These are phyloP conservation scores for Echinochloa phyllopogon DNA, from an alignment of 176 grass and related monocot species.

Conservation along the genomic window DNA sequence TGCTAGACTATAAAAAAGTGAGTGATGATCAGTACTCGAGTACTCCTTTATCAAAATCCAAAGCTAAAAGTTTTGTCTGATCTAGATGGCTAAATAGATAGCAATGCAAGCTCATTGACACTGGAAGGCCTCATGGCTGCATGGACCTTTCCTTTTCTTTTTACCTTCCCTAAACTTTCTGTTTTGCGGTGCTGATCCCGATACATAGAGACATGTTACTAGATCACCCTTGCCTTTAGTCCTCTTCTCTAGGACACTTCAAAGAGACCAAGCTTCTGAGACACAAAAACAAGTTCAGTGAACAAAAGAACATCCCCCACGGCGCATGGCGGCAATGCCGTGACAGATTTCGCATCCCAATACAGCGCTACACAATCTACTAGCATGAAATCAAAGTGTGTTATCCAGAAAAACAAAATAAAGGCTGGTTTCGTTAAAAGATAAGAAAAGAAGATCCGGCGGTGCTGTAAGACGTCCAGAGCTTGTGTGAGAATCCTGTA, in stretches of 20 bases:
- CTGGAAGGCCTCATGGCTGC: constrained; percentile 55
- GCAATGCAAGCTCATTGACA: constrained; percentile 67
- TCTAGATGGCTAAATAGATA: constrained; percentile 54
- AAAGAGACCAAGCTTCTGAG: constrained; percentile 55
- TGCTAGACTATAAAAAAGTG: constrained; percentile 23
- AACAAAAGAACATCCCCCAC: constrained; percentile 48
- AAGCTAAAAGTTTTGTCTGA: constrained; percentile 60
- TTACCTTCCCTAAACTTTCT: constrained; percentile 45
- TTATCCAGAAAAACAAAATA: constrained; percentile 47
- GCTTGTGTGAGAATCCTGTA: constrained; percentile 74
- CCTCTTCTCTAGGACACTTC: constrained; percentile 44
- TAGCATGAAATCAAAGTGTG: constrained; percentile 47
- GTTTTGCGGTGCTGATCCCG: constrained; percentile 68
- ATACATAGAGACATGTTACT: constrained; percentile 51
- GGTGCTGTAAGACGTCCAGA: constrained; percentile 60
- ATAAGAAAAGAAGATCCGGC: constrained; percentile 53
- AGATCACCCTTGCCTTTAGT: constrained; percentile 46
- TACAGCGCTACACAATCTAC: constrained; percentile 32
- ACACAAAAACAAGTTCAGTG: constrained; percentile 63
- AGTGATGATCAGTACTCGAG: constrained; percentile 37
- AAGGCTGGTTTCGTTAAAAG: constrained; percentile 46
- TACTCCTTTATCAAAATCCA: constrained; percentile 50
- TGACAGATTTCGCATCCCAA: constrained; percentile 45
- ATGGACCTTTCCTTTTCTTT: constrained; percentile 63
- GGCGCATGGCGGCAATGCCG: constrained; percentile 28